Base-by-base conservation (phyloP, 2,329 filamentous ascomycete species). In the Hortaea werneckii region DNA sequence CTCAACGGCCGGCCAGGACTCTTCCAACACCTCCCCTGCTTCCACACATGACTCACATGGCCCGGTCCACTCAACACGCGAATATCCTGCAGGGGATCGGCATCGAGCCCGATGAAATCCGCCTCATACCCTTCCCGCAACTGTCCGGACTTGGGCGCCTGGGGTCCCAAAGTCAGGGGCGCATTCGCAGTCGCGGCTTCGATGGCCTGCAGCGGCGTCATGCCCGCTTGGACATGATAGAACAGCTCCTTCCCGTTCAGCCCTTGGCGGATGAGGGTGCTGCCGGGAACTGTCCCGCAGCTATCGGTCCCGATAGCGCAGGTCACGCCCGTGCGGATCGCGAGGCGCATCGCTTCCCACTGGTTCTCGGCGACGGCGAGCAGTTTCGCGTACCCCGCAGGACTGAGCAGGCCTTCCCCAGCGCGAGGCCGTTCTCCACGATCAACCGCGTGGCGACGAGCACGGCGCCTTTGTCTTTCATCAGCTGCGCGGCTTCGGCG, bases 151-250 rank as follows among this genome's bases (percentile, higher is more conserved):
- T 63, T 58, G 0, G 72, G 71, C 5, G 68, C 71, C 58, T 70
- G 63, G 1, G 58, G 53, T 2, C 71, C 71, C 11, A 75, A 51
- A 4, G 67, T 70, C 48, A 69, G 62, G 0, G 71, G 71, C 5
- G 63, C 64, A 41, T 62, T 74, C 6, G 71, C 71, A 4, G 74
- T 75, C 5, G 66, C 71, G 29, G 71, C 69, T 55, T 77, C 70
- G 49, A 78, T 75, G 5, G 73, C 72, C 54, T 73, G 58, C 41
- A 76, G 54, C 5, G 69, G 67, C 5, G 67, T 68, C 69, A 77
- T 67, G 3, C 73, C 74, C 6, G 68, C 68, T 37, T 71, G 60
- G 29, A 75, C 67, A 3, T 72, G 72, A 54, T 68, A 73, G 12
- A 59, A 54, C 20, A 77, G 58, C 58, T 77, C 74, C 28, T 61